A percentile compares a stretch with the other conserved stretches of the same genome.
phyloP scores from a whole-genome alignment of 768 basidiomycete species.

The Boletus barrowsii region DNA sequence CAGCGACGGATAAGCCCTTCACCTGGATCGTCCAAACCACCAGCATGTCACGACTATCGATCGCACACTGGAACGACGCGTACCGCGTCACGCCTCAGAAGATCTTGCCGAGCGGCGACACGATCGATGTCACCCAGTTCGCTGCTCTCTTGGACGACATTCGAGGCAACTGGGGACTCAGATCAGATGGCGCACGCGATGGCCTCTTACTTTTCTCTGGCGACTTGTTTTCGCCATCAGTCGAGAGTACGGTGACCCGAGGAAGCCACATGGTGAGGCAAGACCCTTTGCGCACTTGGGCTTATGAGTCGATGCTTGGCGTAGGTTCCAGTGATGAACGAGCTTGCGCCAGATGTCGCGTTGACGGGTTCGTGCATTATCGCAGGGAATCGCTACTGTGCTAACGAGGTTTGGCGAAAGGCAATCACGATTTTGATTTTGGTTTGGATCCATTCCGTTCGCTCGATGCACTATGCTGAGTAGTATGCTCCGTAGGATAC shows the following conservation, averaged over 20 bases:
- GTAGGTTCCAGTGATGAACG: slow-evolving; percentile 84
- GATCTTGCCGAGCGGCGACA: slow-evolving; percentile 47
- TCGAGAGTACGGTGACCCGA: slow-evolving; percentile 84
- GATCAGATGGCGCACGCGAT: slow-evolving; percentile 52
- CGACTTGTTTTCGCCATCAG: slow-evolving; percentile 83
- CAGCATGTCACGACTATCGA: slow-evolving; percentile 37
- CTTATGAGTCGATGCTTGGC: background rate
- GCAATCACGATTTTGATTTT: slow-evolving; percentile 93
- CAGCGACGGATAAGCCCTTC: background rate
- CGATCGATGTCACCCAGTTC: slow-evolving; percentile 88
- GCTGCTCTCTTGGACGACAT: slow-evolving; percentile 65
- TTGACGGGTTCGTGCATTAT: slow-evolving; percentile 60
- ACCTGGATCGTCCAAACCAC: no score
- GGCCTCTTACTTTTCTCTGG: slow-evolving; percentile 86
- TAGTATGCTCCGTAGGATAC: slow-evolving; percentile 43
- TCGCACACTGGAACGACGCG: slow-evolving; percentile 79
- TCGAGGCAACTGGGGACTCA: slow-evolving; percentile 52
- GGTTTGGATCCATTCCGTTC: slow-evolving; percentile 38
- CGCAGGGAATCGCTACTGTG: background rate
- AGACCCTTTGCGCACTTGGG: background rate
- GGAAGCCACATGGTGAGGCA: slow-evolving; percentile 82
- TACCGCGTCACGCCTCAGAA: slow-evolving; percentile 82
- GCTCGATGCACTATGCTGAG: background rate
- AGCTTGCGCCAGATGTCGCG: slow-evolving; percentile 73
- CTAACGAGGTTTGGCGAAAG: slow-evolving; percentile 36